Percentiles rank a stretch among this genome's conserved stretches.
phyloP scores from a whole-genome alignment of 768 basidiomycete genomes.

The Hydnum rufescens region DNA sequence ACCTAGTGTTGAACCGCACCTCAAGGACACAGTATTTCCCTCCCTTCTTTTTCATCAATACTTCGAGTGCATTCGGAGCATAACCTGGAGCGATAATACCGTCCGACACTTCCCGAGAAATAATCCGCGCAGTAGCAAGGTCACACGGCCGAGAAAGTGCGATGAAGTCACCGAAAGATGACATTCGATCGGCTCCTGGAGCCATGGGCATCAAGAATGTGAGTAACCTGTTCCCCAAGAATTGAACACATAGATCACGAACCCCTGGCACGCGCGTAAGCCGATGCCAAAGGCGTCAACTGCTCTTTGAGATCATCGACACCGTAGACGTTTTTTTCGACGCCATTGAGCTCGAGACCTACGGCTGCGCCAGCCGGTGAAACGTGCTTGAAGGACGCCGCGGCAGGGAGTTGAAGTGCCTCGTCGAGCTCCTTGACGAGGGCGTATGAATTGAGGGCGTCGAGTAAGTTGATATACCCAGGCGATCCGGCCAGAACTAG shows the following conservation, averaged over 20 bases:
- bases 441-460: constrained; percentile 92
- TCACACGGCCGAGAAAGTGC: constrained; percentile 88
- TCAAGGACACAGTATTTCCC: constrained; percentile 97
- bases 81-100: constrained; percentile 96
- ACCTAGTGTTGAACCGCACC: constrained; percentile 24
- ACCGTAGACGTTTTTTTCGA: constrained; percentile 86
- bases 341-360: constrained; percentile 60
- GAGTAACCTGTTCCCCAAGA: background rate
- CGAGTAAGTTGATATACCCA: constrained; percentile 95
- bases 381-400: constrained; percentile 98
- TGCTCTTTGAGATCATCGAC: constrained; percentile 88
- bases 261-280: constrained; percentile 94
- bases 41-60: constrained; percentile 87
- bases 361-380: constrained; percentile 96
- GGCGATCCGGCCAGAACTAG: constrained; percentile 82
- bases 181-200: constrained; percentile 92
- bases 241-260: constrained; percentile 11
- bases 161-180: constrained; percentile 97
- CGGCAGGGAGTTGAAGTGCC: constrained; percentile 75
- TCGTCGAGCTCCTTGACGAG: constrained; percentile 86
- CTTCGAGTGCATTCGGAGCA: constrained; percentile 65
- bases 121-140: constrained; percentile 83
- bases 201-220: background rate
- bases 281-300: constrained; percentile 71
- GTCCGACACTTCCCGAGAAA: constrained; percentile 97